Evolutionary conservation across 352 stramenopile species (phyloP).

Genomic region (Pythium rhizo-oryzae): DNA sequence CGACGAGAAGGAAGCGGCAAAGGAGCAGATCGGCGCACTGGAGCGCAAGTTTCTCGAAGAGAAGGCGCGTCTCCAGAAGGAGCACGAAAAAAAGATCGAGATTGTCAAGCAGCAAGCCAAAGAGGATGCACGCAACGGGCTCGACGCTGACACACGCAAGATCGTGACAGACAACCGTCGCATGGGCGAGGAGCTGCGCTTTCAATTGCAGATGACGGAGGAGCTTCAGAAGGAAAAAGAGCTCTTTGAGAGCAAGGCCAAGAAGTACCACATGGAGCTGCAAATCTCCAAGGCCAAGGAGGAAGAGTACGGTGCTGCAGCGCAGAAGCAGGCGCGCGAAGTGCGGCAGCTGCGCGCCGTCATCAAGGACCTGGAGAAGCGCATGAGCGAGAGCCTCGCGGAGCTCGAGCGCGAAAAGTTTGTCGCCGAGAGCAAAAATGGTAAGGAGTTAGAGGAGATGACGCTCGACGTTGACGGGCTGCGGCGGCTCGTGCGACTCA

Average conservation of each 20-base stretch:
- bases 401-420: conserved; percentile 75
- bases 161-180: conserved; percentile 92
- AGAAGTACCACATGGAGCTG: conserved; percentile 71
- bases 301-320: conserved; percentile 81
- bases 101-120: conserved; percentile 88
- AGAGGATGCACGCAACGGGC: conserved; percentile 87
- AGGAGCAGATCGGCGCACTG: conserved; percentile 61
- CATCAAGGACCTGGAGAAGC: conserved; percentile 77
- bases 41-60: conserved; percentile 91
- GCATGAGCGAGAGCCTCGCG: conserved; percentile 65
- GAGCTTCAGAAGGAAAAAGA: conserved; percentile 88
- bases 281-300: conserved; percentile 87
- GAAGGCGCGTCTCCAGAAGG: conserved; percentile 81
- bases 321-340: conserved; percentile 75
- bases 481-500: conserved; percentile 84
- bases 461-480: conserved; percentile 86
- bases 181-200: conserved; percentile 93
- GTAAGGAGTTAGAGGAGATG: conserved; percentile 82
- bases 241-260: conserved; percentile 60
- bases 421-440: conserved; percentile 43
- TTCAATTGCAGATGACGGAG: conserved; percentile 90
- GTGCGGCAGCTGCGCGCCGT: conserved; percentile 70
- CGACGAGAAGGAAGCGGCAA: conserved; percentile 47
- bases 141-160: conserved; percentile 92
- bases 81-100: conserved; percentile 86